phyloP scores from a whole-genome alignment of 108 stramenopile genomes.

The Skeletonema potamos region DNA sequence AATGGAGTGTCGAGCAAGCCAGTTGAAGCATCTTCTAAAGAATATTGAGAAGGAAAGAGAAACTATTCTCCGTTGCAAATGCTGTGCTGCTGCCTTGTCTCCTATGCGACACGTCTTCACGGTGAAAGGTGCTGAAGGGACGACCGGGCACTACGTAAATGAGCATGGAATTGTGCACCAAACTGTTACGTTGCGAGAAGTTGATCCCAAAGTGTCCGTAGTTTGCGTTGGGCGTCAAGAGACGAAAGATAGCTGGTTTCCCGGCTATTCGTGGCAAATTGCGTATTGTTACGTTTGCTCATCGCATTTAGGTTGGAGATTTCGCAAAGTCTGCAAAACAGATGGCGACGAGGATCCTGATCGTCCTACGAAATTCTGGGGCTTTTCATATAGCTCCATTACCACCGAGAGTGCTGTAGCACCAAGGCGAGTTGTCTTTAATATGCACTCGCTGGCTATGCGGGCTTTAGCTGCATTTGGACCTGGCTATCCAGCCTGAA shows the following conservation, averaged over 20 bases:
- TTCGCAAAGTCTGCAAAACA: slow-evolving; percentile 39
- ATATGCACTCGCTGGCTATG: not conserved
- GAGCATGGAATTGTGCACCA: slow-evolving; percentile 81
- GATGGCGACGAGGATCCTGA: slow-evolving; percentile 1
- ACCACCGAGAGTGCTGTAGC: slow-evolving; percentile 17
- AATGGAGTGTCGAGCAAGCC: slow-evolving; percentile 48
- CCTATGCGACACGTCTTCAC: slow-evolving; percentile 56
- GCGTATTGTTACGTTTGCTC: slow-evolving; percentile 57
- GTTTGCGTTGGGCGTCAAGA: slow-evolving; percentile 50
- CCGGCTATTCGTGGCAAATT: slow-evolving; percentile 79
- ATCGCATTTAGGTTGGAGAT: slow-evolving; percentile 85
- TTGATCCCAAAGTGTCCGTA: slow-evolving; percentile 44
- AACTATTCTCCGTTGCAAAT: slow-evolving; percentile 52
- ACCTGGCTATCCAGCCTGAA: not conserved
- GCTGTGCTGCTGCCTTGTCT: slow-evolving; percentile 51
- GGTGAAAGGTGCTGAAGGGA: slow-evolving; percentile 74
- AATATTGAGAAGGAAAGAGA: slow-evolving; percentile 42
- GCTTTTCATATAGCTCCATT: slow-evolving; percentile 14
- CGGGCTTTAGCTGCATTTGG: not conserved
- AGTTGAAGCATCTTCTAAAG: slow-evolving; percentile 40
- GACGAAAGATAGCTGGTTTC: slow-evolving; percentile 77
- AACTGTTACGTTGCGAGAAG: slow-evolving; percentile 64
- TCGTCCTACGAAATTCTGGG: slow-evolving; percentile 17
- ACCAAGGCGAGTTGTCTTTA: slow-evolving; percentile 9
- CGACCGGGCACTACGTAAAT: slow-evolving; percentile 80